These are phyloP conservation scores for Kuraishia cidri DNA, from an alignment of 805 yeast species.

Conservation along the genomic window DNA sequence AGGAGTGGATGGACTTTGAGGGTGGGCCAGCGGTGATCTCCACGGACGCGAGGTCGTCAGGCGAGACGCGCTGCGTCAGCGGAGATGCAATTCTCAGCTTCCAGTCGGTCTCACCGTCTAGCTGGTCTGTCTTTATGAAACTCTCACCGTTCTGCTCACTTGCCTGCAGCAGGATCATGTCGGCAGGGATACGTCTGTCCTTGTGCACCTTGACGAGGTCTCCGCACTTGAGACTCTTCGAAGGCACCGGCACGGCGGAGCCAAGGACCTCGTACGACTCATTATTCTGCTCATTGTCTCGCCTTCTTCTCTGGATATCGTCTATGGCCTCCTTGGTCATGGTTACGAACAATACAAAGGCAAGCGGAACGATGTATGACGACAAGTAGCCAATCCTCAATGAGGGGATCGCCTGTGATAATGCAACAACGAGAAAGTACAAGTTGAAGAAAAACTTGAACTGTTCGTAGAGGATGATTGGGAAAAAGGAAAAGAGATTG, in stretches of 20 bases:
- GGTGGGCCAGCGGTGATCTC: constrained; percentile 74
- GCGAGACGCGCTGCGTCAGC: constrained; percentile 53
- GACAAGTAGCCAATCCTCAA: constrained; percentile 89
- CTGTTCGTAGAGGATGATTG: constrained; percentile 86
- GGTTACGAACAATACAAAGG: constrained; percentile 85
- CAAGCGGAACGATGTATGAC: constrained; percentile 89
- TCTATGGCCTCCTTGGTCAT: constrained; percentile 95
- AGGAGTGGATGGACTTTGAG: constrained; percentile 71
- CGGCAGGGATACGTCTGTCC: constrained; percentile 90
- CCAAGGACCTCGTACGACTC: constrained; percentile 71
- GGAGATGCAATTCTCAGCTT: constrained; percentile 75
- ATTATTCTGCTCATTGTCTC: constrained; percentile 84
- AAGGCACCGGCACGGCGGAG: constrained; percentile 29
- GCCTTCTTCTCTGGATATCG: constrained; percentile 80
- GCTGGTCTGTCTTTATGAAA: constrained; percentile 92
- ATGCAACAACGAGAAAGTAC: constrained; percentile 85
- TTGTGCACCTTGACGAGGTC: constrained; percentile 74
- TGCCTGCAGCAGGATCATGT: constrained; percentile 75
- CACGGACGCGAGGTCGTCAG: constrained; percentile 43
- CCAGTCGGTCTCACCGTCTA: constrained; percentile 99
- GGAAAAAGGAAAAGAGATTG: constrained; percentile 79
- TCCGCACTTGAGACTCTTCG: constrained; percentile 73
- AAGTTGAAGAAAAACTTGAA: constrained; percentile 94
- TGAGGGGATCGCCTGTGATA: constrained; percentile 86
- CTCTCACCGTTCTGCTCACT: constrained; percentile 80